A percentile compares a stretch with the other conserved stretches of the same genome.
These are phyloP conservation scores for Lepidium africanum DNA, from an alignment of 345 rosid species.

Conservation along the genomic window DNA sequence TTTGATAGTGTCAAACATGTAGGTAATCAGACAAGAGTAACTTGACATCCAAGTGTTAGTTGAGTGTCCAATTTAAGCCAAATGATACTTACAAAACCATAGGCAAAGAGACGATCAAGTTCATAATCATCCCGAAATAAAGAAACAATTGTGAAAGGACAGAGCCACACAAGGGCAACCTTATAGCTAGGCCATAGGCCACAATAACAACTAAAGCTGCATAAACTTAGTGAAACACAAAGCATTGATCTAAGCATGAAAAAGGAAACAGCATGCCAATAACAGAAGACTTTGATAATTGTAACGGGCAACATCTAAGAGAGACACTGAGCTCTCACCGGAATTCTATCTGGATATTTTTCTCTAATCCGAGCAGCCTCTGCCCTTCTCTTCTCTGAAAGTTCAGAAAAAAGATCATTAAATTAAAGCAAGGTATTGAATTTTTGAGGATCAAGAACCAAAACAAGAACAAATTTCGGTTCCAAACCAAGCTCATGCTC, in stretches of 20 bases:
- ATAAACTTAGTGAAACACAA: neutral
- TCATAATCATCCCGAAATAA: neutral
- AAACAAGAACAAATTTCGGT: neutral
- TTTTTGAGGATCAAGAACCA: neutral
- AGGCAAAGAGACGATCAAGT: neutral
- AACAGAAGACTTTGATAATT: neutral
- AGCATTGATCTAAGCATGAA: neutral
- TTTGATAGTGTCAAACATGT: neutral
- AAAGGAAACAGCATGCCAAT: neutral
- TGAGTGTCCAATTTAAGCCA: neutral
- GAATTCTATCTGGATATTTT: slow-evolving; percentile 89
- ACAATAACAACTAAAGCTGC: neutral
- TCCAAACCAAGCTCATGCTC: slow-evolving; percentile 80
- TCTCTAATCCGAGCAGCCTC: slow-evolving; percentile 97
- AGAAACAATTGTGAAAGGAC: neutral
- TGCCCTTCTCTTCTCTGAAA: slow-evolving; percentile 80
- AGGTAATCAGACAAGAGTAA: neutral
- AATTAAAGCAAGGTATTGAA: neutral
- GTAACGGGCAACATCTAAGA: neutral
- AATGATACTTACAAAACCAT: neutral
- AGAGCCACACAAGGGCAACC: neutral
- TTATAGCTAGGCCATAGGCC: neutral
- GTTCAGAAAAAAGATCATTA: neutral
- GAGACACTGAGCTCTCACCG: slow-evolving; percentile 45
- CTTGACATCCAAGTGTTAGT: neutral